phyloP scores from a whole-genome alignment of 2,329 filamentous ascomycete genomes.

The Sarocladium kiliense region DNA sequence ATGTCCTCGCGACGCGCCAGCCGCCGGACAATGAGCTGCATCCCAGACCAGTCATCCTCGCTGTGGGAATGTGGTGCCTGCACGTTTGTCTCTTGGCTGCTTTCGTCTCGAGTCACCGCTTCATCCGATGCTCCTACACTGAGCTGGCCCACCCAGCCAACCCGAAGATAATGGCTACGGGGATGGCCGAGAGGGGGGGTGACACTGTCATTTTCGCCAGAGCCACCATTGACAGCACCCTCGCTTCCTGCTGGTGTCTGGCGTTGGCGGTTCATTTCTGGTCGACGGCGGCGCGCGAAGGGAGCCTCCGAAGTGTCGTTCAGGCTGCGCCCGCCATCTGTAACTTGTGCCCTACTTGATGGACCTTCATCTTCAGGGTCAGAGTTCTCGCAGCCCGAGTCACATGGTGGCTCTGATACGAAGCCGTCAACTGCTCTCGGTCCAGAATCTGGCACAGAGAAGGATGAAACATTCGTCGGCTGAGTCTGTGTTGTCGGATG shows the following conservation, averaged over 20 bases:
- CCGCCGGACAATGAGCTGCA: conserved; percentile 67
- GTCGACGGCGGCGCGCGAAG: neutral
- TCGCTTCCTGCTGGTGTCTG: neutral
- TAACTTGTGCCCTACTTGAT: neutral
- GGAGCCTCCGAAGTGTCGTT: neutral
- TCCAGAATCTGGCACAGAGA: conserved; percentile 22
- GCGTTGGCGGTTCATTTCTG: neutral
- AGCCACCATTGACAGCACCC: neutral
- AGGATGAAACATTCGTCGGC: conserved; percentile 20
- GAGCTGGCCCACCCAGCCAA: conserved; percentile 21
- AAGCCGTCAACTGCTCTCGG: neutral
- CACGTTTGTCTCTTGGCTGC: conserved; percentile 12
- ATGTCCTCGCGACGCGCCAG: conserved; percentile 69
- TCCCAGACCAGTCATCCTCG: conserved; percentile 47
- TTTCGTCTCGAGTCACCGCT: conserved; percentile 12
- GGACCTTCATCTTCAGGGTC: conserved; percentile 47
- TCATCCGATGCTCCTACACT: conserved; percentile 22
- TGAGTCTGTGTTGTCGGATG: conserved; percentile 28
- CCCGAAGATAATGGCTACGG: conserved; percentile 9
- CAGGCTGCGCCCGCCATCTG: neutral
- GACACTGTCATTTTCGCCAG: neutral
- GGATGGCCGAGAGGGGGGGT: neutral
- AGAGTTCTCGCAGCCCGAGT: conserved; percentile 50
- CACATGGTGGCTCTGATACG: conserved; percentile 39
- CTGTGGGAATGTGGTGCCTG: conserved; percentile 16